Percentiles rank a stretch among this genome's conserved stretches.
Conservation (phyloP, 1,284 basidiomycete species). For the Cryptococcus depauperatus region DNA sequence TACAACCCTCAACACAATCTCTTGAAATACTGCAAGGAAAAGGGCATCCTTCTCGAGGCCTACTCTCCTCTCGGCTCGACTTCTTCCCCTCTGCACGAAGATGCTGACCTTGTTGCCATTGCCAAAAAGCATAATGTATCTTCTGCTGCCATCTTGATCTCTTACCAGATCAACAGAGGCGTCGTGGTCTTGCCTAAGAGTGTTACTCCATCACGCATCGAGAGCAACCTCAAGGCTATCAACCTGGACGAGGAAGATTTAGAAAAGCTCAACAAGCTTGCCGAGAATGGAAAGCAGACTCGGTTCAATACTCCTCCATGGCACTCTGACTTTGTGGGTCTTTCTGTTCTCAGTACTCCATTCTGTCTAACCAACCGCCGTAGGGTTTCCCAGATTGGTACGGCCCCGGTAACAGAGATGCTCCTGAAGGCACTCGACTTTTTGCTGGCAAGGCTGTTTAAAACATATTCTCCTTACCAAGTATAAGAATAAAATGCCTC, state of each 20-base stretch:
- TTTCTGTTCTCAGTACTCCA: no score
- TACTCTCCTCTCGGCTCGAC: constrained; percentile 78
- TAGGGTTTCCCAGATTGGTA: constrained; percentile 39
- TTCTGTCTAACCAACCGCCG: neutral
- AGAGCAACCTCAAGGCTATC: constrained; percentile 35
- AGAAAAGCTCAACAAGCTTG: constrained; percentile 57
- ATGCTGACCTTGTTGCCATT: constrained; percentile 57
- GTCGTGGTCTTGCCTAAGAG: constrained; percentile 65
- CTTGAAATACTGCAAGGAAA: constrained; percentile 57
- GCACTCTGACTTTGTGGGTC: constrained; percentile 35
- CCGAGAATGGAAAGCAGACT: constrained; percentile 60
- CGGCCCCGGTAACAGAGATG: constrained; percentile 38
- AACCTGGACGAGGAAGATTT: constrained; percentile 56
- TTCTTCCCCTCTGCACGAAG: constrained; percentile 42
- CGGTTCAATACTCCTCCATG: constrained; percentile 38
- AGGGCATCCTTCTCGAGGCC: constrained; percentile 66
- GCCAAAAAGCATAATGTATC: constrained; percentile 56
- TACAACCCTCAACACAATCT: constrained; percentile 64
- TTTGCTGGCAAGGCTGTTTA: constrained; percentile 21
- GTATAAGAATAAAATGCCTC: neutral
- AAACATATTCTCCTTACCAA: no score
- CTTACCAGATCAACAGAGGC: constrained; percentile 46
- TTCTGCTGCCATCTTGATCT: constrained; percentile 49
- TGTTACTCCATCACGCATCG: constrained; percentile 58
- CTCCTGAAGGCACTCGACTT: constrained; percentile 34